phyloP scores from a whole-genome alignment of 2,329 filamentous ascomycete genomes.

The Talaromyces sp. region DNA sequence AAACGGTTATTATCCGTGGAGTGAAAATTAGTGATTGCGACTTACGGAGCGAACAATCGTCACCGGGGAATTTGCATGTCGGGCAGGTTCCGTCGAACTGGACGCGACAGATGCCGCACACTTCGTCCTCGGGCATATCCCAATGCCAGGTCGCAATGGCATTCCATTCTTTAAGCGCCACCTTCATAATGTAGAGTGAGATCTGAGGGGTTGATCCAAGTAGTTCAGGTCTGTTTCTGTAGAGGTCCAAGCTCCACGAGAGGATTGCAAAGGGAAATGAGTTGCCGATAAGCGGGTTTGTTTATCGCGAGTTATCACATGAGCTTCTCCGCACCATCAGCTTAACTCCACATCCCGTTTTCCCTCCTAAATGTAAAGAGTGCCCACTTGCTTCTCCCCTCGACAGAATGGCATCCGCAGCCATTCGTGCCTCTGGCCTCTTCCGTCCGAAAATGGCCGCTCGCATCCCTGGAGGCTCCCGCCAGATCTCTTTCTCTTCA shows the following conservation, averaged over 20 bases:
- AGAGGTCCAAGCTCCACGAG: not conserved
- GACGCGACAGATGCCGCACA: slow-evolving; percentile 97
- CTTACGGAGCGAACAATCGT: slow-evolving; percentile 87
- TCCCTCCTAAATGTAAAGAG: slow-evolving; percentile 32
- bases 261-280: not conserved
- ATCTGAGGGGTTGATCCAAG: not conserved
- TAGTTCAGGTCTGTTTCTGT: slow-evolving; percentile 6
- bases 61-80: slow-evolving; percentile 95
- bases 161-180: slow-evolving; percentile 91
- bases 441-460: slow-evolving; percentile 32
- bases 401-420: slow-evolving; percentile 38
- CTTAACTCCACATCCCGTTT: slow-evolving; percentile 9
- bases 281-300: slow-evolving; percentile 16
- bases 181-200: slow-evolving; percentile 69
- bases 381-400: not conserved
- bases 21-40: slow-evolving; percentile 36
- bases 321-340: slow-evolving; percentile 25
- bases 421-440: slow-evolving; percentile 34
- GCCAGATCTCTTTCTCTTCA: slow-evolving; percentile 64
- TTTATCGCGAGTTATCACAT: slow-evolving; percentile 22
- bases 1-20: slow-evolving; percentile 7
- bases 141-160: slow-evolving; percentile 96
- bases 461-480: slow-evolving; percentile 42
- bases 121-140: slow-evolving; percentile 96
- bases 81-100: slow-evolving; percentile 98